Percentiles rank a stretch among this genome's conserved stretches.
Conservation (phyloP, 1,284 basidiomycete genomes). For the Coniferiporia sulphurascens region DNA sequence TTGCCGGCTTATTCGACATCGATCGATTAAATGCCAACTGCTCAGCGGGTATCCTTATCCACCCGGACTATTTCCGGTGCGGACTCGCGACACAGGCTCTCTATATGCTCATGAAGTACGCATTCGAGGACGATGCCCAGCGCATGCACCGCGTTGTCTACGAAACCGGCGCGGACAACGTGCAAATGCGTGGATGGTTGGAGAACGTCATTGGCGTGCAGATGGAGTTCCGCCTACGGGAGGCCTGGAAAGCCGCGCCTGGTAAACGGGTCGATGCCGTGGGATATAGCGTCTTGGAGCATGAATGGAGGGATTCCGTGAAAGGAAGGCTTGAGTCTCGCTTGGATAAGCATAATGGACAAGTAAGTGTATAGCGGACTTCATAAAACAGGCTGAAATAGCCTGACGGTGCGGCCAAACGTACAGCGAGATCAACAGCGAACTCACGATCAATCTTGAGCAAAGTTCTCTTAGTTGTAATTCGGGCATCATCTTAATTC, state of each 20-base stretch:
- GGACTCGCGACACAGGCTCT: conserved; percentile 39
- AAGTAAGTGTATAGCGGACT: too few species aligned
- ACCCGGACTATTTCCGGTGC: conserved; percentile 32
- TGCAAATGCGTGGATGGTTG: conserved; percentile 40
- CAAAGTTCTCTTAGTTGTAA: too few species aligned
- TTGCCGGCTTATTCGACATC: conserved; percentile 35
- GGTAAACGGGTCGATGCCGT: conserved; percentile 27
- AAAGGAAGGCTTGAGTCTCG: conserved; percentile 22
- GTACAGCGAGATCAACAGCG: too few species aligned
- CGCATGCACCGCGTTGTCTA: conserved; percentile 38
- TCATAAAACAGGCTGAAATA: too few species aligned
- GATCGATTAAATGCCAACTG: conserved; percentile 31
- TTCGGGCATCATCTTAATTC: too few species aligned
- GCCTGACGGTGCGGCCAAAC: too few species aligned
- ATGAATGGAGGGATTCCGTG: conserved; percentile 35
- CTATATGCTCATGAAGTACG: conserved; percentile 33
- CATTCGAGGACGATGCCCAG: conserved; percentile 34
- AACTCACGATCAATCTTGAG: too few species aligned
- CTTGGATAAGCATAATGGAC: neutral
- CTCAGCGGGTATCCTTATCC: conserved; percentile 39
- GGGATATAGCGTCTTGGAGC: conserved; percentile 37
- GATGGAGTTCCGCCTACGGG: conserved; percentile 33
- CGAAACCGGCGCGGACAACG: conserved; percentile 36
- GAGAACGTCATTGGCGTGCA: conserved; percentile 33
- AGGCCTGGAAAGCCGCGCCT: conserved; percentile 31